phyloP scores from a whole-genome alignment of 2,329 filamentous ascomycete species.

The Alternaria sp. region DNA sequence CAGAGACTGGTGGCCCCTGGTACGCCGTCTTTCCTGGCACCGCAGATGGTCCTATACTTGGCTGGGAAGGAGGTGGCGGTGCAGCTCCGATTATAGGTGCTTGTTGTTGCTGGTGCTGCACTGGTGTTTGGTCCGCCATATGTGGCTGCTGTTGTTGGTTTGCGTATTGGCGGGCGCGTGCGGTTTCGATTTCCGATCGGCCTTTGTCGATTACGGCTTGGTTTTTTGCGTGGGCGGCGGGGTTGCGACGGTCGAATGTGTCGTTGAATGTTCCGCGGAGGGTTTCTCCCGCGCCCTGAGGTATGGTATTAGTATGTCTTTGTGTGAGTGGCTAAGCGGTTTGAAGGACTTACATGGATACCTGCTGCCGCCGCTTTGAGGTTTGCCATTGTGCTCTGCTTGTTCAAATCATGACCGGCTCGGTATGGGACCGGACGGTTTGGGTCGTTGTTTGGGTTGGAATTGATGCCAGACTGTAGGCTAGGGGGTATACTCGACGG shows the following conservation, averaged over 20 bases:
- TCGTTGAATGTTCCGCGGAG: constrained; percentile 47
- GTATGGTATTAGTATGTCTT: constrained; percentile 8
- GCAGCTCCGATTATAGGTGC: not conserved
- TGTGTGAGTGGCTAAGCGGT: not conserved
- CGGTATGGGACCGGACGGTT: constrained; percentile 33
- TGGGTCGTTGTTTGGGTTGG: constrained; percentile 19
- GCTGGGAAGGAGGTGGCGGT: not conserved
- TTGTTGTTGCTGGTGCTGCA: constrained; percentile 8
- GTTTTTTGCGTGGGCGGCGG: constrained; percentile 43
- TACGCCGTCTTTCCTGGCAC: constrained; percentile 25
- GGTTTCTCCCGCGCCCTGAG: constrained; percentile 47
- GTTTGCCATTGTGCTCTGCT: constrained; percentile 43
- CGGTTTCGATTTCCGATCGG: constrained; percentile 42
- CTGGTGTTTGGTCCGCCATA: constrained; percentile 17
- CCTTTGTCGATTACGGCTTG: constrained; percentile 44
- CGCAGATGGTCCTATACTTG: not conserved
- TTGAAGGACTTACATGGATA: constrained; percentile 43
- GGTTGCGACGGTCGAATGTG: constrained; percentile 43
- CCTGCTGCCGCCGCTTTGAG: constrained; percentile 46
- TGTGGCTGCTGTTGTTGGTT: constrained; percentile 3
- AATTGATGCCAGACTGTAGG: constrained; percentile 11
- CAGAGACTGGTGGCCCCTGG: constrained; percentile 32
- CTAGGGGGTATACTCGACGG: constrained; percentile 2
- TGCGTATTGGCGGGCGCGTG: constrained; percentile 17
- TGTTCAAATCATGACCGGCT: constrained; percentile 33